A percentile compares a stretch with the other conserved stretches of the same genome.
Conservation (phyloP, 2,329 filamentous ascomycete genomes). For the Aspergillus terreus region DNA sequence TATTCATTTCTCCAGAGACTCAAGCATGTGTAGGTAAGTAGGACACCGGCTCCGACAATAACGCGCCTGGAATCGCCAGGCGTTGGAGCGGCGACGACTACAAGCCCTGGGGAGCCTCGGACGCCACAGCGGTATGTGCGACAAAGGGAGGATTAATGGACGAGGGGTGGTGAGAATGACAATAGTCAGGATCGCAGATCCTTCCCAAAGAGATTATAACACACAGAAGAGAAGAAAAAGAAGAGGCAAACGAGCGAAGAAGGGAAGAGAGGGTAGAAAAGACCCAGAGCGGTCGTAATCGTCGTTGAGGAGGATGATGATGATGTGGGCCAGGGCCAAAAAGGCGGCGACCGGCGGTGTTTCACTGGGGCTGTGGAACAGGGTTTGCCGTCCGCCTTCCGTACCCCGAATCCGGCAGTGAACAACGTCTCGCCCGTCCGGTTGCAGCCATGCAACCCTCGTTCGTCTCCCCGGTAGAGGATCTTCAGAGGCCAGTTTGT, state of each 20-base stretch:
- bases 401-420: constrained; percentile 12
- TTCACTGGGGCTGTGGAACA: too few species aligned
- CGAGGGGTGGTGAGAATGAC: neutral
- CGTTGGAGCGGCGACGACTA: constrained; percentile 5
- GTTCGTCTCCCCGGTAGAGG: too few species aligned
- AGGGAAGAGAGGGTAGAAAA: neutral
- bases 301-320: too few species aligned
- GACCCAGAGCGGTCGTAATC: neutral
- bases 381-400: neutral
- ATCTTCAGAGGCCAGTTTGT: too few species aligned
- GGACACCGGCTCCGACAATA: constrained; percentile 5
- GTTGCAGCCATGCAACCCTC: constrained; percentile 15
- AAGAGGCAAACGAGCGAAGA: neutral
- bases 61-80: constrained; percentile 5
- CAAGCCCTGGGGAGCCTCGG: neutral
- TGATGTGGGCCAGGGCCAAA: too few species aligned
- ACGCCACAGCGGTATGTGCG: neutral
- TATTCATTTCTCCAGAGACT: constrained; percentile 66
- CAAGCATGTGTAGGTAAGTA: constrained; percentile 29
- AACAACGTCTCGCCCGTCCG: constrained; percentile 8
- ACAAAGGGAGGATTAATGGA: neutral
- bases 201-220: neutral
- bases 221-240: neutral
- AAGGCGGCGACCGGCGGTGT: neutral
- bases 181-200: constrained; percentile 2